These are phyloP conservation scores for Alternaria ethzedia DNA, from an alignment of 2,329 filamentous ascomycete species.

Conservation along the genomic window DNA sequence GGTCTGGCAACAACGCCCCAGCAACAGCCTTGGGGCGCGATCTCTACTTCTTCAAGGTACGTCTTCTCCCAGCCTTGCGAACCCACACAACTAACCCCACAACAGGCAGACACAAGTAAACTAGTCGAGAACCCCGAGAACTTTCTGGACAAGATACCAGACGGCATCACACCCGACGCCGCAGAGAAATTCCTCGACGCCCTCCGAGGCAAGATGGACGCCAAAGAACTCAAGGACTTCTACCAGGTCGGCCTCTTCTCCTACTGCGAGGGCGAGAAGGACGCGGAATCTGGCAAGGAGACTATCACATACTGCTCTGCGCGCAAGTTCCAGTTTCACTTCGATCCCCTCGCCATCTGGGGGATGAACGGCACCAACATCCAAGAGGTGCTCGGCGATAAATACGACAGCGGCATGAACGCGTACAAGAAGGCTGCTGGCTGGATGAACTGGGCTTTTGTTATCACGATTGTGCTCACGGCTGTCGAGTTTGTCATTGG, in stretches of 20 bases:
- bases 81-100: constrained; percentile 17
- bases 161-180: constrained; percentile 37
- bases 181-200: constrained; percentile 48
- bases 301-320: constrained; percentile 69
- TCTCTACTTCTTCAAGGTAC: constrained; percentile 62
- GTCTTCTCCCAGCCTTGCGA: constrained; percentile 56
- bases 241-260: constrained; percentile 88
- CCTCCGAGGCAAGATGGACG: constrained; percentile 46
- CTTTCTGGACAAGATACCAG: constrained; percentile 35
- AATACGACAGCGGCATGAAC: constrained; percentile 71
- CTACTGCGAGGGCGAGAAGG: constrained; percentile 74
- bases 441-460: constrained; percentile 84
- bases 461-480: constrained; percentile 74
- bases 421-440: constrained; percentile 76
- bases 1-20: constrained; percentile 36
- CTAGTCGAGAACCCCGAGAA: constrained; percentile 60
- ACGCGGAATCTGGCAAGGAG: constrained; percentile 56
- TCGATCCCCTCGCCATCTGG: constrained; percentile 72
- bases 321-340: constrained; percentile 77
- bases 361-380: constrained; percentile 62
- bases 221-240: constrained; percentile 67
- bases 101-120: constrained; percentile 52
- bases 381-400: constrained; percentile 65
- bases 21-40: constrained; percentile 54
- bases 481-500: constrained; percentile 76